Evolutionary conservation across 169 alveolate species (phyloP).

Genomic region (Hepatocystis sp.): DNA sequence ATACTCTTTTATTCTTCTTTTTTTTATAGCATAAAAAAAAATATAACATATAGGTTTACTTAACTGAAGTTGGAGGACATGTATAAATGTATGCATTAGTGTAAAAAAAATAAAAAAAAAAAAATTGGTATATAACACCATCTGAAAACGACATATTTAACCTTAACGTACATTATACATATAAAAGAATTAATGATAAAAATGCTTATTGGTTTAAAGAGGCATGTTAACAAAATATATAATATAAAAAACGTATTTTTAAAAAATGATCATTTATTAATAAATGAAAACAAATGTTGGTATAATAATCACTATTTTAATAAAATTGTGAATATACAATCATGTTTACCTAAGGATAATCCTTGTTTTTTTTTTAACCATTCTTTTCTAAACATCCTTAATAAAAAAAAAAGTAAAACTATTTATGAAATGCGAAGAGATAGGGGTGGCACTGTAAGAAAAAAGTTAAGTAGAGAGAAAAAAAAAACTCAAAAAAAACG

Average conservation of each 20-base stretch:
- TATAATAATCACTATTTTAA: neutral
- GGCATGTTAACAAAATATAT: slow-evolving; percentile 34
- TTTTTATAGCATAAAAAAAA: too few relatives aligned
- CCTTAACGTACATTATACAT: neutral
- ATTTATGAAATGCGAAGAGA: slow-evolving; percentile 71
- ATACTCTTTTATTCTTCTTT: too few relatives aligned
- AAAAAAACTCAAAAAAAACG: slow-evolving; percentile 71
- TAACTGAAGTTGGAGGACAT: too few relatives aligned
- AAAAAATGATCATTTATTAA: slow-evolving; percentile 4
- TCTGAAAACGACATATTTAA: too few relatives aligned
- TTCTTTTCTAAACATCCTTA: slow-evolving; percentile 12
- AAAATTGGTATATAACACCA: too few relatives aligned
- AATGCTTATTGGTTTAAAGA: slow-evolving; percentile 25
- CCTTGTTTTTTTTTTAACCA: slow-evolving; percentile 18
- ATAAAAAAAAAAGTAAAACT: slow-evolving; percentile 10
- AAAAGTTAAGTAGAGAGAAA: slow-evolving; percentile 70
- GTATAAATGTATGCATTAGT: too few relatives aligned
- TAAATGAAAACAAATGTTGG: neutral
- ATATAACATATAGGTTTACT: too few relatives aligned
- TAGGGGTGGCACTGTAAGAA: slow-evolving; percentile 77
- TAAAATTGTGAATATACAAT: neutral
- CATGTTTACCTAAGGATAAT: neutral
- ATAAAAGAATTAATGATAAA: neutral
- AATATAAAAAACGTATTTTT: slow-evolving; percentile 36
- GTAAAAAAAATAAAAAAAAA: too few relatives aligned